Conservation (phyloP, 345 rosid genomes). For the Geranium rotundifolium region DNA sequence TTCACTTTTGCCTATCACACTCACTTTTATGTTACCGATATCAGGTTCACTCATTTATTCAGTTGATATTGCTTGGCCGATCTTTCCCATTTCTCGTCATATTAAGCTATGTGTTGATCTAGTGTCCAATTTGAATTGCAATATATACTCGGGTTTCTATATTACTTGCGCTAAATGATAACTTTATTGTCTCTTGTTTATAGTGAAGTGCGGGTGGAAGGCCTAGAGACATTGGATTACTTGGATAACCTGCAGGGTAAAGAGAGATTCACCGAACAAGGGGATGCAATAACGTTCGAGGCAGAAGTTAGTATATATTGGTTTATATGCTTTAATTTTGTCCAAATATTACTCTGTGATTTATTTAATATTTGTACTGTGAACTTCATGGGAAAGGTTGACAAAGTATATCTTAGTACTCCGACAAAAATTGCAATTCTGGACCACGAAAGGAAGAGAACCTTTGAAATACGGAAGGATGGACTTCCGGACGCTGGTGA, state of each 20-base stretch:
- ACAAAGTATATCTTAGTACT: constrained; percentile 40
- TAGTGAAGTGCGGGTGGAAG: not conserved
- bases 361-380: not conserved
- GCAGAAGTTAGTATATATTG: constrained; percentile 31
- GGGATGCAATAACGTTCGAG: not conserved
- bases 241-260: not conserved
- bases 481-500: constrained; percentile 67
- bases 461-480: constrained; percentile 49
- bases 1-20: constrained; percentile 59
- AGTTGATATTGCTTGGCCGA: no score
- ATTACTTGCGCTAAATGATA: no score
- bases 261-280: not conserved
- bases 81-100: not conserved
- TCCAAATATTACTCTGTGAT: not conserved
- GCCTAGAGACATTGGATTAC: not conserved
- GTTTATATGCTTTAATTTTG: not conserved
- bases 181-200: not conserved
- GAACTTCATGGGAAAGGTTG: constrained; percentile 21
- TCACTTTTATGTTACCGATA: constrained; percentile 43
- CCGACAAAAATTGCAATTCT: constrained; percentile 53
- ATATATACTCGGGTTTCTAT: not conserved
- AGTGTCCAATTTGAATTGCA: no score
- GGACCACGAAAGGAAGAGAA: constrained; percentile 55
- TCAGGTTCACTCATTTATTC: constrained; percentile 22
- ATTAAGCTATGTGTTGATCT: not conserved